phyloP scores from a whole-genome alignment of 805 yeast genomes.

The Scheffersomyces coipomensis region DNA sequence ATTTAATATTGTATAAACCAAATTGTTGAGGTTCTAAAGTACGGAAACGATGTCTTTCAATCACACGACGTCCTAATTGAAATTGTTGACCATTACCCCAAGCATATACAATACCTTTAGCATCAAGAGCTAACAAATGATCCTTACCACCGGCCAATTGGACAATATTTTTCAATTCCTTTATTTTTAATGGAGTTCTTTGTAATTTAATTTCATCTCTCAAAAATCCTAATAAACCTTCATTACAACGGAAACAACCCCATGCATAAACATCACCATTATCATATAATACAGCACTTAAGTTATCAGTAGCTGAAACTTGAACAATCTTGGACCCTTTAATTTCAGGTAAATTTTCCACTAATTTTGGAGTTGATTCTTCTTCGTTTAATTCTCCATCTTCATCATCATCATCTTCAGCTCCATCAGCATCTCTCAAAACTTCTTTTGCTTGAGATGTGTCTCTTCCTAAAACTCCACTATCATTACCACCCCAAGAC shows the following conservation, averaged over 20 bases:
- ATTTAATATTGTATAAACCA: conserved; percentile 75
- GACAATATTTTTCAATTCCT: conserved; percentile 62
- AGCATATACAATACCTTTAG: conserved; percentile 83
- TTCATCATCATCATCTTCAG: conserved; percentile 48
- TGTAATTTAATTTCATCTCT: conserved; percentile 60
- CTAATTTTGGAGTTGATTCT: conserved; percentile 85
- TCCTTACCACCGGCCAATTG: conserved; percentile 93
- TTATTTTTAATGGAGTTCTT: conserved; percentile 61
- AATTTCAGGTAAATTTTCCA: conserved; percentile 58
- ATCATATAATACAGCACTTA: conserved; percentile 75
- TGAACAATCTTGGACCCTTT: conserved; percentile 57
- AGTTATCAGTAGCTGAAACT: conserved; percentile 87
- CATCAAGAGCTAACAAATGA: conserved; percentile 80
- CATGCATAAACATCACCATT: conserved; percentile 93
- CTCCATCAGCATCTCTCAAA: conserved; percentile 64
- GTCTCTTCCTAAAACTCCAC: conserved; percentile 87
- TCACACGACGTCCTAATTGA: conserved; percentile 84
- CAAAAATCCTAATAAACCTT: conserved; percentile 84
- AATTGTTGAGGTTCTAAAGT: conserved; percentile 80
- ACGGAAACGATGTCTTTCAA: conserved; percentile 73
- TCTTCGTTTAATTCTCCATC: conserved; percentile 85
- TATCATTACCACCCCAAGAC: conserved; percentile 99
- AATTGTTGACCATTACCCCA: conserved; percentile 98
- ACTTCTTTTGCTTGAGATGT: conserved; percentile 61
- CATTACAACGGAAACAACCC: conserved; percentile 96